These are phyloP conservation scores for Sporisorium iseilematis-ciliati DNA, from an alignment of 1,284 basidiomycete genomes.

Conservation along the genomic window DNA sequence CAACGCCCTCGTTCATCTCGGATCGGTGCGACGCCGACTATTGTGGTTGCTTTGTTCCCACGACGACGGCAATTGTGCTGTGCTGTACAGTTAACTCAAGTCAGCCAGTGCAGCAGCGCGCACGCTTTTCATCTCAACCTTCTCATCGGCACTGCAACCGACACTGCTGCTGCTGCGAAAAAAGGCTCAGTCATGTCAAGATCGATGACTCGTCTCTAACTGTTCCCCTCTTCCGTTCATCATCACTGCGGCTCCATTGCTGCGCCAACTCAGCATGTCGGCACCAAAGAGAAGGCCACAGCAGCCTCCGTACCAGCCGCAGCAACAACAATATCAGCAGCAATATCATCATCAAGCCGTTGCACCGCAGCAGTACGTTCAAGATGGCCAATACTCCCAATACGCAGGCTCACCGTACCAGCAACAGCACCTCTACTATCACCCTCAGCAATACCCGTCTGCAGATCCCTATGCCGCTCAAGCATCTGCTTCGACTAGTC, in stretches of 20 bases:
- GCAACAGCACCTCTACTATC: constrained; percentile 23
- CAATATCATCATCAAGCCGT: constrained; percentile 8
- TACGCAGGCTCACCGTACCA: constrained; percentile 9
- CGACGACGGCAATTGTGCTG: not conserved
- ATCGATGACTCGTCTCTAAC: constrained; percentile 9
- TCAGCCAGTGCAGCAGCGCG: constrained; percentile 2
- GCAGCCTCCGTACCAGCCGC: constrained; percentile 15
- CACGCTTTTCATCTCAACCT: constrained; percentile 7
- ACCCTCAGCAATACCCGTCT: constrained; percentile 22
- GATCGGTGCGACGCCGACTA: constrained; percentile 1
- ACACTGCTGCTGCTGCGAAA: not conserved
- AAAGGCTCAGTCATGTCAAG: constrained; percentile 20
- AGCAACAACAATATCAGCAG: constrained; percentile 13
- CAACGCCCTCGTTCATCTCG: constrained; percentile 14
- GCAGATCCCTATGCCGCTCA: constrained; percentile 20
- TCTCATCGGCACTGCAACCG: not conserved
- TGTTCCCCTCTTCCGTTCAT: not conserved
- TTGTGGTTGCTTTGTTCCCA: not conserved
- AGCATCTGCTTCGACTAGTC: constrained; percentile 7
- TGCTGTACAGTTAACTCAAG: too few species aligned
- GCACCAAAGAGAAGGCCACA: constrained; percentile 17
- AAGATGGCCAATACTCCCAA: constrained; percentile 14
- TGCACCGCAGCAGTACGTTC: constrained; percentile 17
- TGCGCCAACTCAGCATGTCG: constrained; percentile 27
- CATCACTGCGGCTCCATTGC: not conserved